Conservation (phyloP, 345 rosid species). For the Salix brachista region DNA sequence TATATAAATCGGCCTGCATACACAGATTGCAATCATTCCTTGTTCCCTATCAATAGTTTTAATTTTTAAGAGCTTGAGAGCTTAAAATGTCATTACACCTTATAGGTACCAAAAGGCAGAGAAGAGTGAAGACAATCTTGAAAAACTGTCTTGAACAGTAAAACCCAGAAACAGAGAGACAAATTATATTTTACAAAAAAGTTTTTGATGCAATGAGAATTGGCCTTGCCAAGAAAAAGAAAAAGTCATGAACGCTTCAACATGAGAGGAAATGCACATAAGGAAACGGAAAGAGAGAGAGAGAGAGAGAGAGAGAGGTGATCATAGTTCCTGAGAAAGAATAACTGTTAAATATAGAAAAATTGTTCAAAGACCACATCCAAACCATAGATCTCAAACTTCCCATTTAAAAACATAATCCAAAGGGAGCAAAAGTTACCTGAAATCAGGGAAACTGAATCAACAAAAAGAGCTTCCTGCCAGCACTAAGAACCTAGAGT, state of each 20-base stretch:
- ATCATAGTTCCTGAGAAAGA: not conserved
- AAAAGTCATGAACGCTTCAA: not conserved
- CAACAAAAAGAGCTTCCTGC: slow-evolving; percentile 14
- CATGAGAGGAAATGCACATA: not conserved
- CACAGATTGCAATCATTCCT: not conserved
- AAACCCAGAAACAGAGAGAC: not conserved
- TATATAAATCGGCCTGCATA: not conserved
- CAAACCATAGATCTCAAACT: slow-evolving; percentile 21
- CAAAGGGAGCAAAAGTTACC: slow-evolving; percentile 23
- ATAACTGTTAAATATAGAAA: not conserved
- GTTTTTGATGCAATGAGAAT: not conserved
- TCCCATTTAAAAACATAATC: slow-evolving; percentile 6
- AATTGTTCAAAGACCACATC: not conserved
- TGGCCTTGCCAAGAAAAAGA: not conserved
- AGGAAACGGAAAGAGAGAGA: not conserved
- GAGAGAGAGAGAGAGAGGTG: not conserved
- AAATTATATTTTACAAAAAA: not conserved
- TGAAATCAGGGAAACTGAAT: slow-evolving; percentile 17
- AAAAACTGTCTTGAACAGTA: not conserved
- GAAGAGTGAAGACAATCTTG: not conserved
- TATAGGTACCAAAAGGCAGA: not conserved
- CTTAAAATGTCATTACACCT: not conserved
- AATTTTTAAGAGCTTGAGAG: not conserved
- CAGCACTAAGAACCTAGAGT: slow-evolving; percentile 3
- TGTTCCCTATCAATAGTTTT: slow-evolving; percentile 3